These are phyloP conservation scores for Liriodendron chinense DNA, from an alignment of 164 flowering plant species.

Conservation along the genomic window DNA sequence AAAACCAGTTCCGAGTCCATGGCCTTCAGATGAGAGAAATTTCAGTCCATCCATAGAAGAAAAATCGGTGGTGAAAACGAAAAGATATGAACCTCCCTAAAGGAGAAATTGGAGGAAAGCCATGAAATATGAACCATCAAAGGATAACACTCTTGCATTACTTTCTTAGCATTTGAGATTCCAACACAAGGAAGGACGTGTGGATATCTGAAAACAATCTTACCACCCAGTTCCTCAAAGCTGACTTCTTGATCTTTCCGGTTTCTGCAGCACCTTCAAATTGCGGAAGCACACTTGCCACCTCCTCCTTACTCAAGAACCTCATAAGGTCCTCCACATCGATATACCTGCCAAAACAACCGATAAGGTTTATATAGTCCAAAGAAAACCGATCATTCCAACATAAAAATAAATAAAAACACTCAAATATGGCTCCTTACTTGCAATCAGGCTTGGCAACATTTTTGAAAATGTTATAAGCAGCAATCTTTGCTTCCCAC, in stretches of 20 bases:
- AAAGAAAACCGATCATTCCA: background rate
- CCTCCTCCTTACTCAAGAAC: constrained; percentile 71
- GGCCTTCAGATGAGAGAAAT: background rate
- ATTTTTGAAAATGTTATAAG: constrained; percentile 59
- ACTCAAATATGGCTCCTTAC: constrained; percentile 36
- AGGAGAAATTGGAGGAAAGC: background rate
- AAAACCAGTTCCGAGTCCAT: background rate
- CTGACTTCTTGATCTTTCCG: constrained; percentile 52
- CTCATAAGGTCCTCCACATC: constrained; percentile 71
- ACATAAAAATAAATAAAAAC: background rate
- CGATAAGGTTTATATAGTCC: background rate
- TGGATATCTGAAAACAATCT: constrained; percentile 11
- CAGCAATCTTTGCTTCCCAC: constrained; percentile 74
- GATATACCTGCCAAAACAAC: constrained; percentile 46
- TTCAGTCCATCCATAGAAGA: background rate
- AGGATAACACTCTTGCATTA: background rate
- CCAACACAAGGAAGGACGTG: background rate
- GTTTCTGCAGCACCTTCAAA: constrained; percentile 73
- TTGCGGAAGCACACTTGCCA: constrained; percentile 48
- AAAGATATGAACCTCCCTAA: background rate
- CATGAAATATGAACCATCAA: background rate
- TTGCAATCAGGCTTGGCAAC: constrained; percentile 69
- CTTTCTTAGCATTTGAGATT: background rate
- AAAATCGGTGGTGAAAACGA: background rate
- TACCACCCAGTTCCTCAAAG: constrained; percentile 83